Base-by-base conservation (phyloP, 2,329 filamentous ascomycete genomes). In the Dothideomycetes sp. region DNA sequence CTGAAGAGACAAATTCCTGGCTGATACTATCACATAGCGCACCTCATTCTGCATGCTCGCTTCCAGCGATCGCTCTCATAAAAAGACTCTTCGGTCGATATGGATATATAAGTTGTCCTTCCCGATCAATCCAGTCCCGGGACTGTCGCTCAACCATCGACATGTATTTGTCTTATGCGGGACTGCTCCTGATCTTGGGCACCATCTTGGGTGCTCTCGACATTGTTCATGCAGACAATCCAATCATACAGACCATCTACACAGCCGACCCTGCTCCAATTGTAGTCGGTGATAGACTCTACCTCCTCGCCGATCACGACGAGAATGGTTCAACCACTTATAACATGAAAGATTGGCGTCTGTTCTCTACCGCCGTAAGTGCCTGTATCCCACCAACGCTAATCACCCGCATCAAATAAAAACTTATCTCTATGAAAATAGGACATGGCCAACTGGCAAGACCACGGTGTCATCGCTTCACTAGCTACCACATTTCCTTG, bases 261-360 rank as follows among this genome's bases (percentile, higher is more conserved):
- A 37, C 41, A 5, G 41, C 41, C 12, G 41, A 43, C 15, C 41
- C 41, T 18, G 41, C 41, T 19, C 41, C 41, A 19, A 27, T 43
- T 13, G 41, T 43, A 3, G 41, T 38, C 12, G 33, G 22, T 4
- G 41, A 43, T 19, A 33, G 27, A 5, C 25, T 43, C 27, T 43
- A 43, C 20, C 35, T 43, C 20, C 28, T 43, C 12, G 35, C 41
- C 10, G 41, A 35, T 18, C 33, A 31, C 16, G 41, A 43, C 33
- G 41, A 43, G 28, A 31, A 34, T 13, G 41, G 27, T 15, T 35
- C 41, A 13, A 43, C 32, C 5, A 43, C 22, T 27, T 37, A 43
- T 27, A 35, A 43, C 29, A 43, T 43, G 41, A 43, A 38, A 10
- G 25, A 43, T n/a, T 43, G 41, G 41, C 29, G 35, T 29, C 33